These are phyloP conservation scores for Candida broadrunensis DNA, from an alignment of 805 yeast species.

Conservation along the genomic window DNA sequence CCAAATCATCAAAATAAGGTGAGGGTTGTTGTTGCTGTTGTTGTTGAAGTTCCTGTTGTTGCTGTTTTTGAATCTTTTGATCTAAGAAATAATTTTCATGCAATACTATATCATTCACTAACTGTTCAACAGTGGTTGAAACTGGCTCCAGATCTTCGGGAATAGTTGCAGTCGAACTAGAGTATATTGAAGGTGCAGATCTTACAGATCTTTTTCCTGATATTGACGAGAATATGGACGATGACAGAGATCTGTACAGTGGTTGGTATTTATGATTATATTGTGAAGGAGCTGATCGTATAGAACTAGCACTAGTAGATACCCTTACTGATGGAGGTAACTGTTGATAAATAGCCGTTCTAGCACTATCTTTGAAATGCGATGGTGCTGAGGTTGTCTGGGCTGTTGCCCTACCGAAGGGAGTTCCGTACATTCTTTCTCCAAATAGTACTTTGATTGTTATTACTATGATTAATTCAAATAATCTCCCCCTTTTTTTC, in stretches of 20 bases:
- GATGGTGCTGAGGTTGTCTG: slow-evolving; percentile 30
- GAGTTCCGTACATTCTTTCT: slow-evolving; percentile 27
- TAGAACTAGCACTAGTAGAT: slow-evolving; percentile 25
- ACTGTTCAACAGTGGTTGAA: slow-evolving; percentile 40
- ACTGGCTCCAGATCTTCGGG: slow-evolving; percentile 44
- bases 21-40: not conserved
- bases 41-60: slow-evolving; percentile 4
- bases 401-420: slow-evolving; percentile 20
- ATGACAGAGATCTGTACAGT: slow-evolving; percentile 33
- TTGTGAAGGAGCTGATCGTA: slow-evolving; percentile 41
- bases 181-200: slow-evolving; percentile 42
- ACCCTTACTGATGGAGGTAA: slow-evolving; percentile 27
- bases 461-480: no score
- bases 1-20: slow-evolving; percentile 9
- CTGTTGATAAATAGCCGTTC: slow-evolving; percentile 43
- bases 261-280: slow-evolving; percentile 13
- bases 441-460: not conserved
- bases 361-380: slow-evolving; percentile 40
- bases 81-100: slow-evolving; percentile 30
- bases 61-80: slow-evolving; percentile 6
- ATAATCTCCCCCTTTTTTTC: not conserved
- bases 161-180: slow-evolving; percentile 41
- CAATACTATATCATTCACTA: slow-evolving; percentile 38
- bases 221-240: slow-evolving; percentile 31
- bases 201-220: slow-evolving; percentile 33